These are phyloP conservation scores for Leccinum imitatum DNA, from an alignment of 768 basidiomycete species.

Conservation along the genomic window DNA sequence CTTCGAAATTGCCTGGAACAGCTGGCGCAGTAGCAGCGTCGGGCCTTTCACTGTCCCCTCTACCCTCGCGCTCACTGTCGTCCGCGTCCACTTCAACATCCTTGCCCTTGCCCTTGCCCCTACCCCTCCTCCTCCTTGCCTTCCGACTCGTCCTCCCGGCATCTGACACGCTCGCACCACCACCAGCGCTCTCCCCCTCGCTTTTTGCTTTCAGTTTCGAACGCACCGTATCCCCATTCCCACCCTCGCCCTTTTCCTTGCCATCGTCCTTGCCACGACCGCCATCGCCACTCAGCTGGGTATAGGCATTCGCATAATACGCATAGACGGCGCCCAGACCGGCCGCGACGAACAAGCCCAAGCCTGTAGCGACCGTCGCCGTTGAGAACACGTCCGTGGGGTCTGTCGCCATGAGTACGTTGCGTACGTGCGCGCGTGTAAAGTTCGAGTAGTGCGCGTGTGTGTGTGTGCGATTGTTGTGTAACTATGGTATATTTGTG, in stretches of 20 bases:
- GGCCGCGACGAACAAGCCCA: constrained; percentile 26
- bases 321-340: constrained; percentile 21
- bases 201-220: not conserved
- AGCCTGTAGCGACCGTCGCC: constrained; percentile 35
- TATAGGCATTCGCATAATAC: constrained; percentile 1
- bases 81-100: not conserved
- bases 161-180: not conserved
- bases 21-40: not conserved
- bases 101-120: not conserved
- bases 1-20: constrained; percentile 19
- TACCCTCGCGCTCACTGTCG: not conserved
- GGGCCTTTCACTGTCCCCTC: no score
- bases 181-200: not conserved
- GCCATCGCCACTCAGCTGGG: not conserved
- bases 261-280: not conserved
- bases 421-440: not conserved
- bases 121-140: not conserved
- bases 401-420: constrained; percentile 42
- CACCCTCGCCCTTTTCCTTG: not conserved
- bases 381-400: constrained; percentile 36
- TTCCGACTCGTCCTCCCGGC: not conserved
- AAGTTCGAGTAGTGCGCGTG: not conserved
- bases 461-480: not conserved
- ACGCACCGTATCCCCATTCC: not conserved
- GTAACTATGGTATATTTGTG: not conserved